Percentiles rank a stretch among this genome's conserved stretches.
phyloP scores from a whole-genome alignment of 257 asterid species.

The Fraxinus americana region DNA sequence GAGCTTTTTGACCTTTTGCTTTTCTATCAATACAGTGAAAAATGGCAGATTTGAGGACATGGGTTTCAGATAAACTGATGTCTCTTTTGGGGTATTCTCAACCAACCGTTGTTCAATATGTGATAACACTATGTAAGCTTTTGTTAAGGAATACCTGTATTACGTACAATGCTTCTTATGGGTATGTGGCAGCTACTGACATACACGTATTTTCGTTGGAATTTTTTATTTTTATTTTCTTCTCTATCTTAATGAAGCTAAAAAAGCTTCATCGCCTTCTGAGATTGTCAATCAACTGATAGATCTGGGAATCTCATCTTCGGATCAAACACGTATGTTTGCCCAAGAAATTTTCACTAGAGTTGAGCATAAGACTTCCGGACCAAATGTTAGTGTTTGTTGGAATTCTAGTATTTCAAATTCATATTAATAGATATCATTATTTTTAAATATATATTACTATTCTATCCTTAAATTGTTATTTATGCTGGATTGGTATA shows the following conservation, averaged over 20 bases:
- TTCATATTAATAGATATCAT: slow-evolving; percentile 14
- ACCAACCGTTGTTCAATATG: slow-evolving; percentile 64
- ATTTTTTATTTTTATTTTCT: background rate
- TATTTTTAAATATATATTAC: slow-evolving; percentile 17
- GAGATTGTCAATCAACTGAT: slow-evolving; percentile 63
- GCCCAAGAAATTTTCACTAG: slow-evolving; percentile 73
- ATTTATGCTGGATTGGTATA: slow-evolving; percentile 27
- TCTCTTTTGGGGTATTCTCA: slow-evolving; percentile 79
- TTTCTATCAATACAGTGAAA: slow-evolving; percentile 36
- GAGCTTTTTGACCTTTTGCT: slow-evolving; percentile 3
- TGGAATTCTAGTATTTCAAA: slow-evolving; percentile 16
- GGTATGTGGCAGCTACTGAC: background rate
- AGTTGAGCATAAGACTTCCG: slow-evolving; percentile 74
- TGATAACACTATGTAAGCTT: slow-evolving; percentile 59
- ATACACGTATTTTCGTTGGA: background rate
- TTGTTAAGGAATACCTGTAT: background rate
- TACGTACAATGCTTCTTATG: background rate
- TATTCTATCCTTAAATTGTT: background rate
- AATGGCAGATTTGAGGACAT: slow-evolving; percentile 74
- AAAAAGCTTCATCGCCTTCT: slow-evolving; percentile 81
- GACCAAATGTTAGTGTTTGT: slow-evolving; percentile 64
- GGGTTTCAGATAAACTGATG: slow-evolving; percentile 82
- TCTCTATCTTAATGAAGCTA: slow-evolving; percentile 49
- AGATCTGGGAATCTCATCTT: slow-evolving; percentile 65
- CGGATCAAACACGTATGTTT: slow-evolving; percentile 55